phyloP scores from a whole-genome alignment of 345 rosid species.

The Camelina sativa region DNA sequence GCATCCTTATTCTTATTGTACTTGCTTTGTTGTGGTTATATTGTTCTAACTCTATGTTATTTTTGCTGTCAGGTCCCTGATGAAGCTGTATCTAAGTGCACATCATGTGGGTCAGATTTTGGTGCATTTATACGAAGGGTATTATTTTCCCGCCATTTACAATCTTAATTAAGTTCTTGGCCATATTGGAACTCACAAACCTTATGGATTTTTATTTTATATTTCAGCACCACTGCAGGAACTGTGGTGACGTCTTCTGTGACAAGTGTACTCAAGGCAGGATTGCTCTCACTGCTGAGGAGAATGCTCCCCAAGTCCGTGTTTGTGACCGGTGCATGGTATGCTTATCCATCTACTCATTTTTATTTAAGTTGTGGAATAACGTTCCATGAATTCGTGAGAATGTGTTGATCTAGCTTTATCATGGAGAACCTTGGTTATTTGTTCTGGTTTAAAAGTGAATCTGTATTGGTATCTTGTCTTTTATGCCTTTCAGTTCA shows the following conservation, averaged over 20 bases:
- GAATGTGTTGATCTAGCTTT: conserved; percentile 19
- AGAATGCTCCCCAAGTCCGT: conserved; percentile 90
- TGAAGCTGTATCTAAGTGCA: conserved; percentile 89
- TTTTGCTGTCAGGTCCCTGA: conserved; percentile 71
- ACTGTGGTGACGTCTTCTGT: conserved; percentile 98
- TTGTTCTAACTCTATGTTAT: conserved; percentile 7
- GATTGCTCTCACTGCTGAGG: conserved; percentile 94
- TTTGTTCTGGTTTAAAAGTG: conserved; percentile 1
- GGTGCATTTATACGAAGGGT: conserved; percentile 90
- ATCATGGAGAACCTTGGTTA: conserved; percentile 7
- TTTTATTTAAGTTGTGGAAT: conserved; percentile 1
- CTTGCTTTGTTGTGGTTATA: conserved; percentile 14
- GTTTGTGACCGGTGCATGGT: conserved; percentile 98
- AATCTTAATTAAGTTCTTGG: conserved; percentile 22
- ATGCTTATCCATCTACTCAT: conserved; percentile 28
- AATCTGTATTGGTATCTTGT: not conserved
- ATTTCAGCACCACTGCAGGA: conserved; percentile 97
- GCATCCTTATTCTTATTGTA: not conserved
- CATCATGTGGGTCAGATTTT: conserved; percentile 85
- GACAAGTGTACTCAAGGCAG: conserved; percentile 98
- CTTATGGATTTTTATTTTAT: conserved; percentile 19
- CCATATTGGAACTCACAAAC: not conserved
- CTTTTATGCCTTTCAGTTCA: not conserved
- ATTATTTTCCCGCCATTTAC: conserved; percentile 2
- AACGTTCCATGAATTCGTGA: not conserved